A percentile compares a stretch with the other conserved stretches of the same genome.
phyloP scores from a whole-genome alignment of 202 grass and related monocot species.

The Bolboschoenoplectus hybrid region DNA sequence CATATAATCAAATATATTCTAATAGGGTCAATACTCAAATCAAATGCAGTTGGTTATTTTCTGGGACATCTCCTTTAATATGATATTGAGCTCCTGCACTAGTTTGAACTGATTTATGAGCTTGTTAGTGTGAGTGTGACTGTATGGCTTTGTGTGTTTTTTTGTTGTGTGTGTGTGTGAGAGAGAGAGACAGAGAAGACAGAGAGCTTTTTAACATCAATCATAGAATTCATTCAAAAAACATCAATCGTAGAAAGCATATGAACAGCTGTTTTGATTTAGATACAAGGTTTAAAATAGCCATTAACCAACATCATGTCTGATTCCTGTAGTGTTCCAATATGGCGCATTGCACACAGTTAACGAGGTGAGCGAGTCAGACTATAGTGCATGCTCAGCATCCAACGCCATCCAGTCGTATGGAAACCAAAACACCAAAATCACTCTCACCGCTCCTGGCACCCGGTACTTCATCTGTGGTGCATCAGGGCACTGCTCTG shows the following conservation, averaged over 20 bases:
- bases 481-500: conserved; percentile 48
- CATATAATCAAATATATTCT: neutral
- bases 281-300: neutral
- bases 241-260: neutral
- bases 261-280: neutral
- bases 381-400: conserved; percentile 70
- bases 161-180: neutral
- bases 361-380: conserved; percentile 60
- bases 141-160: too few species aligned
- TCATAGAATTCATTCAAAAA: neutral
- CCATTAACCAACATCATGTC: neutral
- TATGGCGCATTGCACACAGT: conserved; percentile 62
- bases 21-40: neutral
- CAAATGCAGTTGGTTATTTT: neutral
- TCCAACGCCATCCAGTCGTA: conserved; percentile 57
- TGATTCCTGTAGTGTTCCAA: conserved; percentile 56
- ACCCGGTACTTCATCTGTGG: conserved; percentile 76
- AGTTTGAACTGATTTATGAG: neutral
- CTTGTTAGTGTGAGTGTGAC: neutral
- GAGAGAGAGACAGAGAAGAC: neutral
- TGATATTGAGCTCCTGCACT: neutral
- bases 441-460: conserved; percentile 51
- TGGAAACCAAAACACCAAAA: conserved; percentile 63
- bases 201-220: neutral
- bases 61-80: neutral